Base-by-base conservation (phyloP, 2,329 filamentous ascomycete genomes). In the Juglanconis sp. region DNA sequence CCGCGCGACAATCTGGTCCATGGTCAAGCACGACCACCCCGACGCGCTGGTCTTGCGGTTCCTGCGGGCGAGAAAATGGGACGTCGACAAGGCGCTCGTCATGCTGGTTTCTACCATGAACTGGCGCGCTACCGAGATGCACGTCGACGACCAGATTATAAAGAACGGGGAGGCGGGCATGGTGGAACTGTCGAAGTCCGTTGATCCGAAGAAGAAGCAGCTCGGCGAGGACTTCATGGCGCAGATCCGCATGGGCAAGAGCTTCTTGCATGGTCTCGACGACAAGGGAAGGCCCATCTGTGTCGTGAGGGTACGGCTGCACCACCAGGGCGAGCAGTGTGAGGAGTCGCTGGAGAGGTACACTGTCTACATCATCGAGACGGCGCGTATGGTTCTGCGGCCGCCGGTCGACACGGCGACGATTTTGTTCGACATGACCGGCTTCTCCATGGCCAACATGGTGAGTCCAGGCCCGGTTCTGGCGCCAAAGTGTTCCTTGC, bases 61-160 rank as follows among this genome's bases (percentile, higher is more conserved):
- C 74, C 79, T 96, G 59, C 83, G 92, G 55, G 92, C 92, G n/a
- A 83, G 92, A 50, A 96, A 96, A 76, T 99, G 95, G 95, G 92
- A 99, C 70, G 87, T 96, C 17, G 89, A 96, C 55, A 92, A 92
- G 72, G 95, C 95, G 4, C 81, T 98, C 32, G 84, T 96, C 66
- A 99, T 99, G 95, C 78, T 97, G 73, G 84, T 99, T 48, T 92
- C 92, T 2, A 96, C 95, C 0, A 91, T 98, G 84, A 89, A 91
- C 72, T 99, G 95, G 95, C 87, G 95, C 65, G 77, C 87, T 59
- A 81, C 83, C 42, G 91, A 96, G 62, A 89, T 95, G 81, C 87
- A 91, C 67, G 91, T 98, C 24, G 95, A 99, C 70, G 88, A 91
- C 61, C 91, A 96, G 67, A 88, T 99, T 68, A 90, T 96, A 83